A percentile compares a stretch with the other conserved stretches of the same genome.
These are phyloP conservation scores for Medicago truncatula DNA, from an alignment of 306 rosid genomes.

Conservation along the genomic window DNA sequence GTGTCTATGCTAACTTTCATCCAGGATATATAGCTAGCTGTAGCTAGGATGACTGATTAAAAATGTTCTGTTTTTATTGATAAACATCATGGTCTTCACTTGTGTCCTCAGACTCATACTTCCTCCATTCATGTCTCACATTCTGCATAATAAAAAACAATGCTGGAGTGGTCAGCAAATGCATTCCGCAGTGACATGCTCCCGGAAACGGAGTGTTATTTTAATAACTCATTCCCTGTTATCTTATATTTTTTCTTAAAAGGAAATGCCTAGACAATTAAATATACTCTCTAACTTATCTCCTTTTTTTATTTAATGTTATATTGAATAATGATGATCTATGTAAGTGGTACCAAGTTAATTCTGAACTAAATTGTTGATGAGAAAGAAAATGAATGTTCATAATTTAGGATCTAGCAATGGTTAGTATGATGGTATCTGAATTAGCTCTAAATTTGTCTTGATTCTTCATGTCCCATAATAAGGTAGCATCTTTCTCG, in stretches of 20 bases:
- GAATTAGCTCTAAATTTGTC: neutral
- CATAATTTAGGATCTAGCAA: conserved; percentile 7
- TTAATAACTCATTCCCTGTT: too few relatives aligned
- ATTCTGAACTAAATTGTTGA: neutral
- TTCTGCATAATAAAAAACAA: conserved; percentile 19
- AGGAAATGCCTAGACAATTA: neutral
- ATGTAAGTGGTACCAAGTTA: neutral
- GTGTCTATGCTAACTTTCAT: too few relatives aligned
- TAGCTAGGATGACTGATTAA: too few relatives aligned
- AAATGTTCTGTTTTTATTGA: conserved; percentile 2
- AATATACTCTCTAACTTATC: neutral
- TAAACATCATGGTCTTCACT: neutral
- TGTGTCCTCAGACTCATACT: conserved; percentile 13
- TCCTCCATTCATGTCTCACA: conserved; percentile 24
- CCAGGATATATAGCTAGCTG: too few relatives aligned
- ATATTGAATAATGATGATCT: neutral
- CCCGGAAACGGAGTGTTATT: too few relatives aligned
- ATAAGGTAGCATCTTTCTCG: neutral
- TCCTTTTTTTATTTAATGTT: too few relatives aligned
- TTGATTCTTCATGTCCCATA: neutral
- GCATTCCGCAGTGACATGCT: neutral
- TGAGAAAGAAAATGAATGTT: conserved; percentile 16
- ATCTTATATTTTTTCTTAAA: neutral
- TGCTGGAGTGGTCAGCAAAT: neutral
- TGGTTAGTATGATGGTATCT: neutral